Evolutionary conservation across 768 basidiomycete species (phyloP), one percentile per base, ranked within the genome.

Genomic region (Tricholoma sp.): DNA sequence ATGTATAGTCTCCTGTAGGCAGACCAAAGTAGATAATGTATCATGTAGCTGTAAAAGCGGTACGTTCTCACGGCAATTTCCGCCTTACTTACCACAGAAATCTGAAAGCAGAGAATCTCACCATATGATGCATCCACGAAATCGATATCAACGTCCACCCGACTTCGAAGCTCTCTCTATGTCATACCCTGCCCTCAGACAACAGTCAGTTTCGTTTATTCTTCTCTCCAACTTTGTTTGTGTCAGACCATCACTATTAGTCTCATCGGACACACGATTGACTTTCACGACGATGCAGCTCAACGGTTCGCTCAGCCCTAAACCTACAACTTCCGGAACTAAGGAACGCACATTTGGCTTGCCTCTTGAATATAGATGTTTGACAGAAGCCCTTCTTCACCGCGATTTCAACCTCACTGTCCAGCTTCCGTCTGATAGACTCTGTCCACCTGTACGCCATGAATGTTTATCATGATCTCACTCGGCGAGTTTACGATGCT

Each of bases 371-470:
- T 47, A 53, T 63, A 93, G 95, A 64, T 77, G 82, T 44, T 73
- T 97, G 61, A 96, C 95, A 2, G 77, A 87, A 62, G 89, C 89
- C 0, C 75, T 98, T 20, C 76, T 96, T 31, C 72, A 77, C 59
- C 77, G 84, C 29, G 91, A 95, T 70, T 96, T 94, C 65, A 70
- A 75, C 1, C 64, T 96, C 33, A 72, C 72, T 32, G 62, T 95
- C 0, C 61, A 72, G 3, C 70, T 97, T 11, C 89, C 89, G 1
- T 66, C 75, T 2, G 80, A 92, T 69, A 75, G 94, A 54, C 72
- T 97, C 6, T 96, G 94, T 69, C 95, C 95, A 32, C 89, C 94
- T 0, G 94, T 96, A 65, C 56, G 84, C 68, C 20, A 51, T 56
- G 13, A 48, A 48, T n/a, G 28, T 31, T 31, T 9, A 2, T 31